Conservation (phyloP, 176 grass and related monocot species). For the Paspalum notatum region DNA sequence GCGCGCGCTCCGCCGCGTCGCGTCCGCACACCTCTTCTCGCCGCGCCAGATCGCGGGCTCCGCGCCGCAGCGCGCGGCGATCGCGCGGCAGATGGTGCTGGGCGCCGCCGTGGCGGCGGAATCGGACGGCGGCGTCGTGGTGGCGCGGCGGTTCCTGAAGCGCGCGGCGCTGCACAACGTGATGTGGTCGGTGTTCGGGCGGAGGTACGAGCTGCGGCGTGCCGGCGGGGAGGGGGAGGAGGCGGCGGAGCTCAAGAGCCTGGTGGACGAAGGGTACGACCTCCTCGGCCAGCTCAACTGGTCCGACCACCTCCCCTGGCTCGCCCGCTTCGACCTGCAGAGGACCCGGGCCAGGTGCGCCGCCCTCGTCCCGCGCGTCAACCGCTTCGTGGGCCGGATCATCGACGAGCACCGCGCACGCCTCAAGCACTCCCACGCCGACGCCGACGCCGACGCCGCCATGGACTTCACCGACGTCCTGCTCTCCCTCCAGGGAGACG, state of each 20-base stretch:
- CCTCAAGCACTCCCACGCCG: background rate
- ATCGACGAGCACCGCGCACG: constrained; percentile 60
- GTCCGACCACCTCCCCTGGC: constrained; percentile 72
- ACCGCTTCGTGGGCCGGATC: constrained; percentile 63
- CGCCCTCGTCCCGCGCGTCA: constrained; percentile 62
- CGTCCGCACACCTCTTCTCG: constrained; percentile 69
- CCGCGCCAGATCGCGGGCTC: constrained; percentile 65
- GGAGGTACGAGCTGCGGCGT: constrained; percentile 46
- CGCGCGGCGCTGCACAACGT: constrained; percentile 70
- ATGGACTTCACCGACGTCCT: constrained; percentile 77
- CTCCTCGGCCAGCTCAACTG: constrained; percentile 75
- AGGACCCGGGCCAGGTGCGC: constrained; percentile 50
- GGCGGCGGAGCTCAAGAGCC: constrained; percentile 52
- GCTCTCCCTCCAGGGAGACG: constrained; percentile 58
- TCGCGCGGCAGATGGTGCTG: constrained; percentile 68
- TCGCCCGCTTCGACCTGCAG: constrained; percentile 63
- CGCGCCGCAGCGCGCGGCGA: constrained; percentile 41
- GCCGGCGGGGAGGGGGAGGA: constrained; percentile 30
- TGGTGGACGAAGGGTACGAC: constrained; percentile 84
- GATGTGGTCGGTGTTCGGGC: constrained; percentile 79
- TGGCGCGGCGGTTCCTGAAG: constrained; percentile 57
- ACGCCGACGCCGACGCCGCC: background rate
- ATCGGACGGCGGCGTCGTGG: background rate
- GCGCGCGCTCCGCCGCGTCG: constrained; percentile 76
- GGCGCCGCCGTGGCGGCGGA: background rate